phyloP scores from a whole-genome alignment of 345 rosid genomes.

The Eucalyptus sp. region DNA sequence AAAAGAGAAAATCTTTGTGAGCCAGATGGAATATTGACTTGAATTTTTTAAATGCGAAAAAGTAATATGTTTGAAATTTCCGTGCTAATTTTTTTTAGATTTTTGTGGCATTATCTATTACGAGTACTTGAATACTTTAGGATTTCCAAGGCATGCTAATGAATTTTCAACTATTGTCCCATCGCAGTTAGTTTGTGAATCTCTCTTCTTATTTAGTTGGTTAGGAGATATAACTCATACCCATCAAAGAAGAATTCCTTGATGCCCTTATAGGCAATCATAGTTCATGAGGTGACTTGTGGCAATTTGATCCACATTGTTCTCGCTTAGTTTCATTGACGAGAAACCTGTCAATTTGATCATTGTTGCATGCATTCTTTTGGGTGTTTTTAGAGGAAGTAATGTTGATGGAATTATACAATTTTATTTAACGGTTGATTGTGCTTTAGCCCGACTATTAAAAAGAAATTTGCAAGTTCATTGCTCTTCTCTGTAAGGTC shows the following conservation, averaged over 20 bases:
- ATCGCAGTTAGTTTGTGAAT: too few relatives aligned
- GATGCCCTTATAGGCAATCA: neutral
- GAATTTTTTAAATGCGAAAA: too few relatives aligned
- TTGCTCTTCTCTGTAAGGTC: neutral
- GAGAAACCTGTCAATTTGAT: neutral
- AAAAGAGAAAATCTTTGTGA: too few relatives aligned
- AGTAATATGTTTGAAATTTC: too few relatives aligned
- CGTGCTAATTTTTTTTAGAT: too few relatives aligned
- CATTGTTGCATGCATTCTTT: neutral
- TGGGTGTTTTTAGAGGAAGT: neutral
- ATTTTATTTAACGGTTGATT: neutral
- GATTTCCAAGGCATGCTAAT: too few relatives aligned
- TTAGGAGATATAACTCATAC: too few relatives aligned
- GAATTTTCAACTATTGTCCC: too few relatives aligned
- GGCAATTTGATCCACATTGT: neutral
- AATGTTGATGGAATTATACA: neutral
- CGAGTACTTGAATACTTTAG: too few relatives aligned
- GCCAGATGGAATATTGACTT: too few relatives aligned
- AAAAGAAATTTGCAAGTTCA: neutral
- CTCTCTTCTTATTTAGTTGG: too few relatives aligned
- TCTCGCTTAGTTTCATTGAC: neutral
- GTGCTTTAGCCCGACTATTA: neutral
- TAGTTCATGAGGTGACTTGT: neutral
- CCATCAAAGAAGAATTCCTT: neutral
- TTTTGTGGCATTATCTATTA: too few relatives aligned